Evolutionary conservation across 2,329 filamentous ascomycete species (phyloP).

Genomic region (Sordariomycetes sp.): DNA sequence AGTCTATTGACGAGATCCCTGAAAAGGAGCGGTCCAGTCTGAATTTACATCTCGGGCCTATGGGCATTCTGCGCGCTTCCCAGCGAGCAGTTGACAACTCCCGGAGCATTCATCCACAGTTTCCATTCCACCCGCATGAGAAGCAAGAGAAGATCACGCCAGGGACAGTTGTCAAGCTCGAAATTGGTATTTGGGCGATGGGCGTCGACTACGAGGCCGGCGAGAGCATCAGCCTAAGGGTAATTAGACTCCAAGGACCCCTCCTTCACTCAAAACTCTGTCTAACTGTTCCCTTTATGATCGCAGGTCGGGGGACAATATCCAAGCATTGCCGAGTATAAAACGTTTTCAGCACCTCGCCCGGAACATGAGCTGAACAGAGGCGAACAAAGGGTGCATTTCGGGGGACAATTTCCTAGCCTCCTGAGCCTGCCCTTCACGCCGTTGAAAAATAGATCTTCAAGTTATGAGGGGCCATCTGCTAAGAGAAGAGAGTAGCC

Average conservation of each 20-base stretch:
- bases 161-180: constrained; percentile 29
- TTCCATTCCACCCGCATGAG: constrained; percentile 24
- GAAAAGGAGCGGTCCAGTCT: constrained; percentile 24
- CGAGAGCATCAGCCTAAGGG: constrained; percentile 13
- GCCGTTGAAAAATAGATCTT: neutral
- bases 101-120: constrained; percentile 18
- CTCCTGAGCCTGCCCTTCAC: constrained; percentile 19
- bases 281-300: neutral
- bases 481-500: neutral
- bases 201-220: constrained; percentile 32
- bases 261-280: neutral
- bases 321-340: constrained; percentile 26
- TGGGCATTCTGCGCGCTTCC: constrained; percentile 31
- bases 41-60: constrained; percentile 28
- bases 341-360: constrained; percentile 22
- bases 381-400: constrained; percentile 25
- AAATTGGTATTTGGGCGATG: constrained; percentile 36
- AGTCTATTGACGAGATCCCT: constrained; percentile 15
- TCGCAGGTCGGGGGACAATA: constrained; percentile 18
- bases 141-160: constrained; percentile 25
- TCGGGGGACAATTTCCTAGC: constrained; percentile 23
- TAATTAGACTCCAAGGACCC: neutral
- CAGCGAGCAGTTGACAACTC: constrained; percentile 24
- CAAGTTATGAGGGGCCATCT: neutral
- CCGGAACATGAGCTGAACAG: constrained; percentile 28